These are phyloP conservation scores for Neonectria ditissima DNA, from an alignment of 2,329 filamentous ascomycete species.

Conservation along the genomic window DNA sequence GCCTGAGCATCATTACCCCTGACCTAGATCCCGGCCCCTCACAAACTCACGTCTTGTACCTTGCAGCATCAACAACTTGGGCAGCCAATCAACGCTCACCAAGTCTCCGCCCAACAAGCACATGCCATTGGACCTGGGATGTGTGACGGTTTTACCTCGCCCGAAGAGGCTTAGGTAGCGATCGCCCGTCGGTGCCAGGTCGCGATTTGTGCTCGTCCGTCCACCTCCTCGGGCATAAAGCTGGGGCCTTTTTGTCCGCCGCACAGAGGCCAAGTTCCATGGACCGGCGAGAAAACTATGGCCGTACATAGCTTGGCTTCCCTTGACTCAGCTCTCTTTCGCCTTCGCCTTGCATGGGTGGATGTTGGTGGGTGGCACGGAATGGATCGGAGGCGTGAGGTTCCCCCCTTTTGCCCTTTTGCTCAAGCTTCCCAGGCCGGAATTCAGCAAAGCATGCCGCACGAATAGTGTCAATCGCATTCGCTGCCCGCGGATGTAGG, in stretches of 20 bases:
- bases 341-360: slow-evolving; percentile 34
- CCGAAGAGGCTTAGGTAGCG: slow-evolving; percentile 39
- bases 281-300: slow-evolving; percentile 17
- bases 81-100: slow-evolving; percentile 36
- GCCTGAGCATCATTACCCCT: slow-evolving; percentile 38
- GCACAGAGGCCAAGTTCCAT: slow-evolving; percentile 2
- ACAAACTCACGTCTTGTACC: slow-evolving; percentile 32
- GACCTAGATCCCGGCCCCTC: slow-evolving; percentile 36
- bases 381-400: slow-evolving; percentile 36
- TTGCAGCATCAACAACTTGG: slow-evolving; percentile 40
- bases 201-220: slow-evolving; percentile 22
- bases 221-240: slow-evolving; percentile 11
- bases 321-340: slow-evolving; percentile 28
- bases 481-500: neutral
- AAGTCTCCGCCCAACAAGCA: slow-evolving; percentile 35
- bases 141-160: slow-evolving; percentile 41
- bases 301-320: slow-evolving; percentile 15
- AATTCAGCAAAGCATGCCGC: slow-evolving; percentile 10
- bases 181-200: slow-evolving; percentile 33
- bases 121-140: slow-evolving; percentile 38
- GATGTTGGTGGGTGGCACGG: slow-evolving; percentile 28
- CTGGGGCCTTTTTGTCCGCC: slow-evolving; percentile 19
- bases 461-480: neutral
- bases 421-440: slow-evolving; percentile 14
- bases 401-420: slow-evolving; percentile 37